A percentile compares a stretch with the other conserved stretches of the same genome.
These are phyloP conservation scores for Globisporangium rhizosaccharum DNA, from an alignment of 352 stramenopile species.

Conservation along the genomic window DNA sequence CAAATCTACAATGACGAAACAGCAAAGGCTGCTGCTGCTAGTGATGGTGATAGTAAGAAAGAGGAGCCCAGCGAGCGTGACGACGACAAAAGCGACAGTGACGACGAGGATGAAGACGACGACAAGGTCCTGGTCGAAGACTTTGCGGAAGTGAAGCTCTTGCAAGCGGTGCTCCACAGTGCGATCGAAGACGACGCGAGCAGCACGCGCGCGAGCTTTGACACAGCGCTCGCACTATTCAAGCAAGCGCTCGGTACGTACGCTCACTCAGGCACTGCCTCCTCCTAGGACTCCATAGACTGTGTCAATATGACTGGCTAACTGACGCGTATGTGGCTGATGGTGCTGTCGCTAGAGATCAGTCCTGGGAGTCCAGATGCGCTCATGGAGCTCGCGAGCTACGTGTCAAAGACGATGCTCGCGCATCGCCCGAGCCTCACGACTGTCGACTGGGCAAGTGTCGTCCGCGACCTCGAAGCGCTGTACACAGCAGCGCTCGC, in stretches of 20 bases:
- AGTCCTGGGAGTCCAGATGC: constrained; percentile 51
- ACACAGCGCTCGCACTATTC: constrained; percentile 51
- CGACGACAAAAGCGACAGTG: not conserved
- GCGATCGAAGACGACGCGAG: constrained; percentile 29
- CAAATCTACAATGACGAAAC: constrained; percentile 30
- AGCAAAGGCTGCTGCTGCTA: constrained; percentile 3
- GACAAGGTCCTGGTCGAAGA: constrained; percentile 41
- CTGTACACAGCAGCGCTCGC: constrained; percentile 34
- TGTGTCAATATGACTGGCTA: not conserved
- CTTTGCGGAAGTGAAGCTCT: constrained; percentile 48
- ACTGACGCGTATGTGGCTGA: not conserved
- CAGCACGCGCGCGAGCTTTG: constrained; percentile 23
- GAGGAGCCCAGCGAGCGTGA: constrained; percentile 1
- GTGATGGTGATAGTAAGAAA: not conserved
- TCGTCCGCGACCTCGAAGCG: constrained; percentile 39
- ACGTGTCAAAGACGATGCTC: constrained; percentile 43
- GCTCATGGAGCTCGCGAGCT: constrained; percentile 73
- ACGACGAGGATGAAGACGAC: constrained; percentile 32
- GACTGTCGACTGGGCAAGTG: constrained; percentile 26
- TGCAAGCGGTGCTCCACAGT: constrained; percentile 60
- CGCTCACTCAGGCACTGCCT: not conserved
- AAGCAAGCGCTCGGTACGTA: constrained; percentile 38
- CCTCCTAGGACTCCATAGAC: too few species aligned
- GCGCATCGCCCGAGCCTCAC: constrained; percentile 3
- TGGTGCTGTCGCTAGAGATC: constrained; percentile 16